Conservation (phyloP, 192 early-diverging fungal species). For the Martensiomyces pterosporus region DNA sequence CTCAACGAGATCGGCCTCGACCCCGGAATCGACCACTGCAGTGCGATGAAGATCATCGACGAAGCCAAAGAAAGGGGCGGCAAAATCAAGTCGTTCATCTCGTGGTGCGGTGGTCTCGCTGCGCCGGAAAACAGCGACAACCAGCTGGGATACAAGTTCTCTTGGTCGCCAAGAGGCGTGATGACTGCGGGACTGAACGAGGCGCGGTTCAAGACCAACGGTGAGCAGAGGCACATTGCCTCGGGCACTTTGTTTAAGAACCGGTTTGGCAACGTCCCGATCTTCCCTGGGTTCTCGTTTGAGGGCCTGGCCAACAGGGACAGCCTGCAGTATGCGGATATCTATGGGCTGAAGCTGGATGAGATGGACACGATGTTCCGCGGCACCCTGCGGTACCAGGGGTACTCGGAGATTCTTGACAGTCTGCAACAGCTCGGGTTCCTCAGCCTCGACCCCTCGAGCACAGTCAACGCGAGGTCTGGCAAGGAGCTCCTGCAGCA, state of each 20-base stretch:
- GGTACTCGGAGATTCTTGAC: slow-evolving; percentile 85
- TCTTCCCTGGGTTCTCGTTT: slow-evolving; percentile 84
- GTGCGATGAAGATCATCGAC: slow-evolving; percentile 93
- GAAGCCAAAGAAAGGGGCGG: slow-evolving; percentile 73
- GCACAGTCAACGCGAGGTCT: slow-evolving; percentile 18
- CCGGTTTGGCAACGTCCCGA: slow-evolving; percentile 67
- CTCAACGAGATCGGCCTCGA: slow-evolving; percentile 98
- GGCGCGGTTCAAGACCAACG: slow-evolving; percentile 75
- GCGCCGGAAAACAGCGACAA: slow-evolving; percentile 90
- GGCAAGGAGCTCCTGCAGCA: slow-evolving; percentile 12
- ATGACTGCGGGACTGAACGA: slow-evolving; percentile 83
- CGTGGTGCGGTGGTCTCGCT: slow-evolving; percentile 94
- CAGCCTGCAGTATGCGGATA: slow-evolving; percentile 80
- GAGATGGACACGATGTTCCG: slow-evolving; percentile 88
- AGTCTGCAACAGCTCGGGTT: slow-evolving; percentile 75
- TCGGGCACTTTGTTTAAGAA: slow-evolving; percentile 65
- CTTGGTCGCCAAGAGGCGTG: slow-evolving; percentile 90
- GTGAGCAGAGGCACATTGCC: slow-evolving; percentile 59
- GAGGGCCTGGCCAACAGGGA: slow-evolving; percentile 96
- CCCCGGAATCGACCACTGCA: slow-evolving; percentile 97
- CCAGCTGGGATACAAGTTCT: slow-evolving; percentile 93
- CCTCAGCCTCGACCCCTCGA: slow-evolving; percentile 54
- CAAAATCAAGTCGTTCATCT: slow-evolving; percentile 75
- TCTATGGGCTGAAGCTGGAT: slow-evolving; percentile 74
- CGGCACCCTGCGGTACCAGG: slow-evolving; percentile 89